Base-by-base conservation (phyloP, 768 basidiomycete species). In the Hygrocybe punicea region DNA sequence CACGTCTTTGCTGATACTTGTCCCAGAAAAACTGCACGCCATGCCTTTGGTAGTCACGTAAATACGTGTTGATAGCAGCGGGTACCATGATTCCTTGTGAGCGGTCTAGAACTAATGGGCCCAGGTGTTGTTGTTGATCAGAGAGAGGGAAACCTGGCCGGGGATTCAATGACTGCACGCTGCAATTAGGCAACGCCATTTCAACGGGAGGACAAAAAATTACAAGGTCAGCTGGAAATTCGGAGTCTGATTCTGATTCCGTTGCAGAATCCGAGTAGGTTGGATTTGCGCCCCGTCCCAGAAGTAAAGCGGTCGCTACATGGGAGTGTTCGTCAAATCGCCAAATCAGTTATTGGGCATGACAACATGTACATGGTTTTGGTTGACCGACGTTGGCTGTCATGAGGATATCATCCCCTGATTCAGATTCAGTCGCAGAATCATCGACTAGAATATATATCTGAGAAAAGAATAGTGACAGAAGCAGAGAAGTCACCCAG, bases 41-140 rank as follows among this genome's bases (percentile, higher is more conserved):
- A 10, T 93, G 86, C 34, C 92, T 80, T 65, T 98, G 96, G 65
- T 98, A 98, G 34, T 85, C 84, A 53, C 95, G 85, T n/a, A 98
- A 76, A 68, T 86, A 91, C 0, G 85, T 84, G 69, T 95, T 96
- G 63, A 97, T 86, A 3, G 85, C 69, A 6, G 76, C 79, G 2
- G 89, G 87, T 19, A 91, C 80, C 59, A 75, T 75, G 19, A 84
- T 75, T 33, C 72, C 69, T 25, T 74, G 64, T 24, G 70, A 71
- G 35, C 65, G 64, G 56, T 85, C 82, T 10, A 92, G 74, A 25
- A 82, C 63, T 17, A 86, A 60, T 0, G 86, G 76, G 6, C 77
- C 78, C 0, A 74, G 71, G 9, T 55, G 57, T 19, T 61, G 62
- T 60, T 85, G 83, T 5, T 64, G 78, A 0, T 76, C 71, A 19